Evolutionary conservation across 23 red algal genomes (phyloP).

Genomic region (Gracilaria vermiculophylla): DNA sequence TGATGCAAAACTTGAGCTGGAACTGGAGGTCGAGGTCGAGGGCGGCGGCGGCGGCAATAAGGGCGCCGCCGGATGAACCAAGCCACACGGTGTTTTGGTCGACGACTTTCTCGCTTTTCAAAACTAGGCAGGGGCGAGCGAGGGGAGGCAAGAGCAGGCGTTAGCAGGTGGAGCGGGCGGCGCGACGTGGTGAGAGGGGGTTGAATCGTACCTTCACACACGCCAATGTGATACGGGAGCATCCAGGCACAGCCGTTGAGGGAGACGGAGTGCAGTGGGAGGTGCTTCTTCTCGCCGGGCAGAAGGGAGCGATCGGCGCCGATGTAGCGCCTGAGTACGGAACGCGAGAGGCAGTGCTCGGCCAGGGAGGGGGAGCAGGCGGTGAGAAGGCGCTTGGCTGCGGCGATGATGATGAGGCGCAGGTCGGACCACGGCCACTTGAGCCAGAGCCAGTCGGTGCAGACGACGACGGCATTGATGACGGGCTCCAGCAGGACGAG

Average conservation of each 20-base stretch:
- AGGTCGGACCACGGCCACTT: slow-evolving; percentile 10
- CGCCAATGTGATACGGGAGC: slow-evolving; percentile 67
- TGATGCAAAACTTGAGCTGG: slow-evolving; percentile 33
- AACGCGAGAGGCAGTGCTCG: slow-evolving; percentile 11
- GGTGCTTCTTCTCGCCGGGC: not conserved
- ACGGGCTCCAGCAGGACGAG: slow-evolving; percentile 18
- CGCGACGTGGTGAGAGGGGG: not conserved
- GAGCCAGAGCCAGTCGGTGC: slow-evolving; percentile 40
- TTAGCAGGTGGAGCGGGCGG: not conserved
- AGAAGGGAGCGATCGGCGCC: slow-evolving; percentile 16
- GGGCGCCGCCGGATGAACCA: slow-evolving; percentile 48
- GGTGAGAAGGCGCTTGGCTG: slow-evolving; percentile 22
- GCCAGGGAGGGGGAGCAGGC: slow-evolving; percentile 9
- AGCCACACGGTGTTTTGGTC: slow-evolving; percentile 45
- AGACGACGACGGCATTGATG: not conserved
- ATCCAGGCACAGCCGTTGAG: slow-evolving; percentile 57
- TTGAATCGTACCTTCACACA: slow-evolving; percentile 38
- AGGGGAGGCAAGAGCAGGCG: not conserved
- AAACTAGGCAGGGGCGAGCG: not conserved
- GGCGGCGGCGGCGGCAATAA: slow-evolving; percentile 28
- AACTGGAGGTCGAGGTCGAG: slow-evolving; percentile 40
- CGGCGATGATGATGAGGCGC: not conserved
- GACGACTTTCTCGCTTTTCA: slow-evolving; percentile 35
- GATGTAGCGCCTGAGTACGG: not conserved
- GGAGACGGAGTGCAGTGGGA: slow-evolving; percentile 42